Conservation (phyloP, 176 grass and related monocot genomes). For the Carex pumila region DNA sequence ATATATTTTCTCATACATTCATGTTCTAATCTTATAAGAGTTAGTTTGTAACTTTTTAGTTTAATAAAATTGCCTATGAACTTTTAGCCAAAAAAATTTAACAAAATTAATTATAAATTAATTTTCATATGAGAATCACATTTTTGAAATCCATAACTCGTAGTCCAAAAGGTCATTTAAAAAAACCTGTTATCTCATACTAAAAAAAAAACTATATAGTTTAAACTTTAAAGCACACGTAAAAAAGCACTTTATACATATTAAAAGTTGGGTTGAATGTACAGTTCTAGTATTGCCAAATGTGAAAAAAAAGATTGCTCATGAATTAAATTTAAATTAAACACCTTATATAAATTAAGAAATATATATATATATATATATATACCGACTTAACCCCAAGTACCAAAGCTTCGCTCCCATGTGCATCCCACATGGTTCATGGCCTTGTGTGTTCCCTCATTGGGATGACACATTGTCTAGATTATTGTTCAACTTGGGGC, state of each 20-base stretch:
- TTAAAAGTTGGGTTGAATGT: not conserved
- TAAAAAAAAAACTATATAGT: not conserved
- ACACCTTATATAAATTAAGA: not conserved
- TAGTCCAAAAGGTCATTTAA: too few relatives aligned
- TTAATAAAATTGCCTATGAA: too few relatives aligned
- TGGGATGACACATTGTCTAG: slow-evolving; percentile 6
- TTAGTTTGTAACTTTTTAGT: too few relatives aligned
- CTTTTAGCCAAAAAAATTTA: too few relatives aligned
- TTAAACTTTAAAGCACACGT: not conserved
- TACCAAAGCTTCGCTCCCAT: slow-evolving; percentile 6
- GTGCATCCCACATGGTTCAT: slow-evolving; percentile 20
- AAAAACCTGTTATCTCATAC: not conserved
- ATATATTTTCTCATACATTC: too few relatives aligned
- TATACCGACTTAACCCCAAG: not conserved
- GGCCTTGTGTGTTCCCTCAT: not conserved
- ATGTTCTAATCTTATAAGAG: too few relatives aligned
- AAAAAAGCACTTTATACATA: not conserved
- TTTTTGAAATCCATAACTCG: too few relatives aligned
- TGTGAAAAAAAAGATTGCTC: not conserved
- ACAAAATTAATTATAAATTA: too few relatives aligned
- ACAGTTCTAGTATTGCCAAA: not conserved
- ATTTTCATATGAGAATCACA: too few relatives aligned
- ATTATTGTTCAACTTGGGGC: slow-evolving; percentile 20
- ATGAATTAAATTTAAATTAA: not conserved
- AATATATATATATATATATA: not conserved